These are phyloP conservation scores for Pinus taeda DNA, from an alignment of 75 land plant genomes.

Conservation along the genomic window DNA sequence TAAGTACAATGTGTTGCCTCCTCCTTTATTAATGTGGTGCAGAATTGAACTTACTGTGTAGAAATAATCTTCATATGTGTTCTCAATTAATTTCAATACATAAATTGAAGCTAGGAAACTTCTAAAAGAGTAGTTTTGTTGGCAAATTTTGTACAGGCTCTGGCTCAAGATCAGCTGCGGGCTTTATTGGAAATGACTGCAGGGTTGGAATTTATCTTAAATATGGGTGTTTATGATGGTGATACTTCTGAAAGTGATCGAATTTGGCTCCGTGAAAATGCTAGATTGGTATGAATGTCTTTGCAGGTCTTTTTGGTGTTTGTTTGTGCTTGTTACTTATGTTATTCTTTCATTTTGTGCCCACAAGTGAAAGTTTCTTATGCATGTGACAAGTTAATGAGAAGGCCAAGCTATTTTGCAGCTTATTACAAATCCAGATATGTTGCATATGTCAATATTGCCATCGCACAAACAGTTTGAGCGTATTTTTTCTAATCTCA, in stretches of 20 bases:
- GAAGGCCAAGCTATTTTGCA: conserved; percentile 24
- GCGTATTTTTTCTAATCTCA: conserved; percentile 80
- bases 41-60: not conserved
- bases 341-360: not conserved
- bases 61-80: not conserved
- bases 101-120: not conserved
- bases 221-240: conserved; percentile 91
- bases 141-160: conserved; percentile 56
- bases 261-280: conserved; percentile 64
- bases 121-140: not conserved
- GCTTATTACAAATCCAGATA: conserved; percentile 98
- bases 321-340: not conserved
- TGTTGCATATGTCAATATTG: conserved; percentile 92
- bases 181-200: conserved; percentile 51
- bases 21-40: not conserved
- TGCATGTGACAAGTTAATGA: not conserved
- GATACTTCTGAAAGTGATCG: conserved; percentile 75
- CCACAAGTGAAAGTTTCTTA: not conserved
- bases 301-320: not conserved
- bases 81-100: not conserved
- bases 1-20: not conserved
- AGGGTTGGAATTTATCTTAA: conserved; percentile 24
- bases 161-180: conserved; percentile 94
- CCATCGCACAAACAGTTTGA: conserved; percentile 81
- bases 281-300: conserved; percentile 67